A percentile compares a stretch with the other conserved stretches of the same genome.
These are phyloP conservation scores for Penicillium psychrofluorescens DNA, from an alignment of 495 filamentous ascomycete genomes.

Conservation along the genomic window DNA sequence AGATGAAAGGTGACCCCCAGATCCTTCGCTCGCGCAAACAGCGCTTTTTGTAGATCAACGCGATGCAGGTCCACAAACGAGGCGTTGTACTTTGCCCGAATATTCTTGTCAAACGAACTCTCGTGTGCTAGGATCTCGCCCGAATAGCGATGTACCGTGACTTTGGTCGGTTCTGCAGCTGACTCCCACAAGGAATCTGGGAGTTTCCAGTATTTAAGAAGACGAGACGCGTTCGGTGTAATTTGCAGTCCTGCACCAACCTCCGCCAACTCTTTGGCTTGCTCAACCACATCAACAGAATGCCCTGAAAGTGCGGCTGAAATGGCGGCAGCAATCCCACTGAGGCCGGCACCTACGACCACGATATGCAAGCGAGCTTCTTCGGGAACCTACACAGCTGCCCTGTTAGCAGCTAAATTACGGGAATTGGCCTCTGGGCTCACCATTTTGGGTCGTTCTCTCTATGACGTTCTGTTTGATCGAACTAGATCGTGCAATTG, in stretches of 20 bases:
- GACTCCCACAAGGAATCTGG: slow-evolving; percentile 32
- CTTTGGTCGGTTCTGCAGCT: slow-evolving; percentile 43
- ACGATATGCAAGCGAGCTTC: slow-evolving; percentile 21
- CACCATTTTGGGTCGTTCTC: slow-evolving; percentile 3
- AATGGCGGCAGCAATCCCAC: slow-evolving; percentile 60
- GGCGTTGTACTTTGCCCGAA: slow-evolving; percentile 34
- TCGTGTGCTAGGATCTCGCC: slow-evolving; percentile 47
- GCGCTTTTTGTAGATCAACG: slow-evolving; percentile 47
- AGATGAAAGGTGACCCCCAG: slow-evolving; percentile 46
- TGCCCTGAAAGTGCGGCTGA: slow-evolving; percentile 53
- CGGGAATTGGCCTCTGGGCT: neutral
- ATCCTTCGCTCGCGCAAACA: slow-evolving; percentile 43
- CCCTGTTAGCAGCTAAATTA: no score
- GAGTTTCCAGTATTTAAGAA: slow-evolving; percentile 49
- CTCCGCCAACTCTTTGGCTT: slow-evolving; percentile 53
- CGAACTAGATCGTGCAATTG: neutral
- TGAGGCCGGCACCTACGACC: slow-evolving; percentile 42
- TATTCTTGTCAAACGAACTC: slow-evolving; percentile 34
- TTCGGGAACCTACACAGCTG: slow-evolving; percentile 9
- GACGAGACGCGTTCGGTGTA: slow-evolving; percentile 48
- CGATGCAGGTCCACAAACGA: slow-evolving; percentile 55
- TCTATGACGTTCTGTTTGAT: no score
- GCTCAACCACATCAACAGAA: slow-evolving; percentile 53
- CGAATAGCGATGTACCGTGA: slow-evolving; percentile 53
- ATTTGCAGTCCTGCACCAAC: slow-evolving; percentile 47